Evolutionary conservation across 768 basidiomycete species (phyloP), one percentile per base, ranked within the genome.

Genomic region (Tricholoma terreum): DNA sequence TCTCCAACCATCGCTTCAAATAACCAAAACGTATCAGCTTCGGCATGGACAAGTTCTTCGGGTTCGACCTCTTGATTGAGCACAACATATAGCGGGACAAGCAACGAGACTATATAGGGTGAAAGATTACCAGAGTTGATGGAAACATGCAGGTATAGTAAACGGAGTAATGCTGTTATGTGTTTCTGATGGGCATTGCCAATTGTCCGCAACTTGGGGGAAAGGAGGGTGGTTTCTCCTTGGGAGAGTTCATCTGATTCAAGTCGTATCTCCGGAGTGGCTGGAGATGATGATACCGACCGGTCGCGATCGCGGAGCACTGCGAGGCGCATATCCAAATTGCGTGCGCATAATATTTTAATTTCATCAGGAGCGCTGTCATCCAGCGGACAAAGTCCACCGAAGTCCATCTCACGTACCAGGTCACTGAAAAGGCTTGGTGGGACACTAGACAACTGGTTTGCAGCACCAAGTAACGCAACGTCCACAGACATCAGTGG

Each of bases 1-100:
- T 92, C 90, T 24, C 84, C 83, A 0, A 90, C 73, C 62, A 92
- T 76, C 0, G 84, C 80, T 67, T 91, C 89, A 55, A 92, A 87
- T 4, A 91, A 64, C 90, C 90, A 92, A 67, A 92, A 92, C 0
- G 86, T 80, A 63, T 92, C 90, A 1, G 90, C 90, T 68, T 92
- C 90, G 4, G 79, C 80, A 67, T 91, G 88, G 0, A 80, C 77
- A 9, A 81, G 67, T 42, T 89, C 86, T 54, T 82, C 79, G 0
- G 78, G 69, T 15, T 88, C 80, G 1, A 84, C 75, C 64, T 91
- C 89, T 64, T 83, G 80, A 15, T 74, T 70, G 50, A 90, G 72
- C 0, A 81, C 82, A 7, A 79, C 78, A 67, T 90, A 90, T 21
- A 92, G 65, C 0, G 88, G 87, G 14, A 91, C 77, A 10, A 92